Conservation (phyloP, 2,329 filamentous ascomycete genomes). For the Talaromyces verruculosus region DNA sequence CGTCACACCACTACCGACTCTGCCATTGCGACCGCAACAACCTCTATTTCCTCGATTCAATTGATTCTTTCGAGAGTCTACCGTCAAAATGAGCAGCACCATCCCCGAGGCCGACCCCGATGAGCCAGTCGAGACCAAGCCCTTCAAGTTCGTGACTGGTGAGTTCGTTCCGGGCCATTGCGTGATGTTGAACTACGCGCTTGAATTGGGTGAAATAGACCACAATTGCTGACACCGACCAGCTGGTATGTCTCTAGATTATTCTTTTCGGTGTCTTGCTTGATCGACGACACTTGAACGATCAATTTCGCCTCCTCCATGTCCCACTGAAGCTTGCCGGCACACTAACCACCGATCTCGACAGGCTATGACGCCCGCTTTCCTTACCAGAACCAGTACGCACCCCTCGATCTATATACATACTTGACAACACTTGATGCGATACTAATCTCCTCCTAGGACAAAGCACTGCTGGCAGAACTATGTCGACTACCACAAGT, state of each 20-base stretch:
- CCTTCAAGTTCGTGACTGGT: conserved; percentile 99
- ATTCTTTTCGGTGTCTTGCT: conserved; percentile 28
- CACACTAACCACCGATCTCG: conserved; percentile 11
- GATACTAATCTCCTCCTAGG: conserved; percentile 34
- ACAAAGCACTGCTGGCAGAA: conserved; percentile 99
- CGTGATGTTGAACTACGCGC: conserved; percentile 23
- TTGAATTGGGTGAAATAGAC: not conserved
- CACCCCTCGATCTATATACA: conserved; percentile 9
- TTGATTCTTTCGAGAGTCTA: conserved; percentile 24
- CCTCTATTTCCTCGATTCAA: conserved; percentile 1
- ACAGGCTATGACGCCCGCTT: conserved; percentile 98
- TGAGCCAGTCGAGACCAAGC: conserved; percentile 88
- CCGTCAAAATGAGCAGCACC: conserved; percentile 83
- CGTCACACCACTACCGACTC: conserved; percentile 24
- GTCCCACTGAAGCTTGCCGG: conserved; percentile 10
- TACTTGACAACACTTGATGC: not conserved
- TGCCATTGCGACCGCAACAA: conserved; percentile 20
- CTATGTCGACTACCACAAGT: conserved; percentile 99
- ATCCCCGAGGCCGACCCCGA: conserved; percentile 61
- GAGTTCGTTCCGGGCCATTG: conserved; percentile 45
- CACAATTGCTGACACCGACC: conserved; percentile 42
- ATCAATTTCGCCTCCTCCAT: conserved; percentile 30
- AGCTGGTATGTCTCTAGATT: conserved; percentile 50
- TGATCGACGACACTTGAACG: not conserved
- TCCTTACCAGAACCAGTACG: conserved; percentile 81